Conservation (phyloP, 306 rosid genomes). For the Rosa multiflora region DNA sequence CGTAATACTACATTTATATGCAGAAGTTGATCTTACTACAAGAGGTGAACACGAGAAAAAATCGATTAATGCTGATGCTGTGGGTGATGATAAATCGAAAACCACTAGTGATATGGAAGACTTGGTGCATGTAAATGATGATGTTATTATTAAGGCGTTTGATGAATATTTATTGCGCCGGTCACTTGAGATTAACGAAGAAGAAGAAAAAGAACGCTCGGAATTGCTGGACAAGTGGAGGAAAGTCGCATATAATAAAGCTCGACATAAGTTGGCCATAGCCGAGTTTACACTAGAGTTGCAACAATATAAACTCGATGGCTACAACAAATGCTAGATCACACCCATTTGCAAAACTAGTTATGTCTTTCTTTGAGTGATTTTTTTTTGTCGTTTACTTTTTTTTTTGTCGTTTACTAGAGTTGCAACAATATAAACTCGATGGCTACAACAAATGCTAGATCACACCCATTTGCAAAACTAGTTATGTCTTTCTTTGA, state of each 20-base stretch:
- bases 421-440: neutral
- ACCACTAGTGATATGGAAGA: neutral
- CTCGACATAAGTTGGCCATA: neutral
- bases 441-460: neutral
- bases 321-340: neutral
- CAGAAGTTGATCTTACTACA: neutral
- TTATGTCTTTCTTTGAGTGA: too few relatives aligned
- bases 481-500: too few relatives aligned
- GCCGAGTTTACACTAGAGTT: neutral
- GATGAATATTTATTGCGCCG: neutral
- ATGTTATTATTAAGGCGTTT: neutral
- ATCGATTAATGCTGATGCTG: neutral
- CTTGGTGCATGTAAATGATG: neutral
- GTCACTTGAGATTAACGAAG: neutral
- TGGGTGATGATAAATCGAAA: neutral
- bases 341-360: too few relatives aligned
- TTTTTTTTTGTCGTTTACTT: too few relatives aligned
- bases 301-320: neutral
- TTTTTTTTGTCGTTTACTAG: neutral
- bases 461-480: neutral
- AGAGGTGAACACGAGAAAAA: neutral
- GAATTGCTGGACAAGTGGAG: neutral
- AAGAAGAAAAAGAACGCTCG: too few relatives aligned
- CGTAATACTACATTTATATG: too few relatives aligned
- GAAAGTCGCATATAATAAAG: neutral